phyloP scores from a whole-genome alignment of 129 eudicot genomes.

The Cynara cardunculus region DNA sequence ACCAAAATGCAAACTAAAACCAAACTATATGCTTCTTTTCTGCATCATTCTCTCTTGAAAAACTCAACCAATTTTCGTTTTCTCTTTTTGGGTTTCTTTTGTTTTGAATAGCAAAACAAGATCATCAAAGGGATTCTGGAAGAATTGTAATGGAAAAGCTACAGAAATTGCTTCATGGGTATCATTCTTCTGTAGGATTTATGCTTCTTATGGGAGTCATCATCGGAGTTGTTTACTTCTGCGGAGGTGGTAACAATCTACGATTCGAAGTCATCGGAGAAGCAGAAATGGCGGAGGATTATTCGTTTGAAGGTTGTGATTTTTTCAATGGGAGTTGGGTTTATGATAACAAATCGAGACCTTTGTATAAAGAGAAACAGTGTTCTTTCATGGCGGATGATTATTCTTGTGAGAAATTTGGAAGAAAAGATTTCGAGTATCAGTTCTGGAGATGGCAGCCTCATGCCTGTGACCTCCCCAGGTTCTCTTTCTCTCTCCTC shows the following conservation, averaged over 20 bases:
- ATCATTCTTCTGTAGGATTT: constrained; percentile 19
- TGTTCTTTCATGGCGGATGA: constrained; percentile 66
- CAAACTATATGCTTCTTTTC: constrained; percentile 2
- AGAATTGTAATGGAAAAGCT: constrained; percentile 17
- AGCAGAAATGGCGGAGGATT: constrained; percentile 11
- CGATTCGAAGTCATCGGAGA: background rate
- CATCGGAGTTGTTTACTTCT: constrained; percentile 25
- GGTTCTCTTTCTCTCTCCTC: constrained; percentile 32
- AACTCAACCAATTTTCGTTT: background rate
- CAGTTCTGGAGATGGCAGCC: constrained; percentile 83
- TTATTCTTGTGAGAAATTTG: constrained; percentile 58
- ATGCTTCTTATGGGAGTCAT: constrained; percentile 29
- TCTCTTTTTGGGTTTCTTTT: background rate
- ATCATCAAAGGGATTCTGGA: background rate
- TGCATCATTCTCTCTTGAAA: background rate
- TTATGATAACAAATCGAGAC: constrained; percentile 50
- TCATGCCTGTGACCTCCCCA: constrained; percentile 60
- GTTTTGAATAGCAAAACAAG: background rate
- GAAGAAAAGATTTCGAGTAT: constrained; percentile 51
- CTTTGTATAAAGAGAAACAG: constrained; percentile 47
- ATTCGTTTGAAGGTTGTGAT: constrained; percentile 38
- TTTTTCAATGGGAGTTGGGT: constrained; percentile 66
- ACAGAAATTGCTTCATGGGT: constrained; percentile 27
- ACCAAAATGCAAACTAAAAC: constrained; percentile 14
- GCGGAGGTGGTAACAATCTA: constrained; percentile 15